Percentiles rank a stretch among this genome's conserved stretches.
phyloP scores from a whole-genome alignment of 495 filamentous ascomycete genomes.

The Neurospora discreta region DNA sequence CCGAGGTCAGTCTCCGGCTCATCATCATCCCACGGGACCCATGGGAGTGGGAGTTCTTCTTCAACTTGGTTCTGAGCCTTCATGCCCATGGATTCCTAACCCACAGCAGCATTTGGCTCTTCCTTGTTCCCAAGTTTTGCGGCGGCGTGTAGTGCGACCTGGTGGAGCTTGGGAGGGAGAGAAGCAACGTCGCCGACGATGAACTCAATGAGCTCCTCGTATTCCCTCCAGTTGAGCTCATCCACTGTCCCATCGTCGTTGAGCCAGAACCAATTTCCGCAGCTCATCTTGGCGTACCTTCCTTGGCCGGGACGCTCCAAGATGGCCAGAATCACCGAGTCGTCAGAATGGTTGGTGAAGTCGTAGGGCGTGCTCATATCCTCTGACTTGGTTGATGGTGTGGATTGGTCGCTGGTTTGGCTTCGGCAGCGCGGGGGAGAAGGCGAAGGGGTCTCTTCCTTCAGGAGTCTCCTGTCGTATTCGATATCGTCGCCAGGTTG shows the following conservation, averaged over 20 bases:
- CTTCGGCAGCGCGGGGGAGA: fast-evolving
- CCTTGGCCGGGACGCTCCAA: not conserved
- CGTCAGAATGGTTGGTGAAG: not conserved
- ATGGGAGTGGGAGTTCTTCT: not conserved
- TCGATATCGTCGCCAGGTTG: not conserved
- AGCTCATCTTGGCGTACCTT: not conserved
- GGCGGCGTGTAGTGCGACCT: not conserved
- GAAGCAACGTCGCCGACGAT: not conserved
- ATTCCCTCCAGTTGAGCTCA: fast-evolving
- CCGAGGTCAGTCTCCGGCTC: not conserved
- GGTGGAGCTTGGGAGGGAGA: not conserved
- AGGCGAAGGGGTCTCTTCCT: not conserved
- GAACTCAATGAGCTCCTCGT: not conserved
- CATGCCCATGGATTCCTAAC: not conserved
- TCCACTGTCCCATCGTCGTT: not conserved
- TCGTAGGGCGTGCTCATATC: not conserved
- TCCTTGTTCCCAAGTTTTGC: not conserved
- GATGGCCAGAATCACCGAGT: fast-evolving
- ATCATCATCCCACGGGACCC: not conserved
- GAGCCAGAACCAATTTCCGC: not conserved
- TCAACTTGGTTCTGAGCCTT: not conserved
- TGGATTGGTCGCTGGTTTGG: not conserved
- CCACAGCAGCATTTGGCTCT: not conserved
- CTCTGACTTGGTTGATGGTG: fast-evolving
- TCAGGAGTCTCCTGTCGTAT: not conserved